Evolutionary conservation across 2,329 filamentous ascomycete genomes (phyloP).

Genomic region (Penicillium sp.): DNA sequence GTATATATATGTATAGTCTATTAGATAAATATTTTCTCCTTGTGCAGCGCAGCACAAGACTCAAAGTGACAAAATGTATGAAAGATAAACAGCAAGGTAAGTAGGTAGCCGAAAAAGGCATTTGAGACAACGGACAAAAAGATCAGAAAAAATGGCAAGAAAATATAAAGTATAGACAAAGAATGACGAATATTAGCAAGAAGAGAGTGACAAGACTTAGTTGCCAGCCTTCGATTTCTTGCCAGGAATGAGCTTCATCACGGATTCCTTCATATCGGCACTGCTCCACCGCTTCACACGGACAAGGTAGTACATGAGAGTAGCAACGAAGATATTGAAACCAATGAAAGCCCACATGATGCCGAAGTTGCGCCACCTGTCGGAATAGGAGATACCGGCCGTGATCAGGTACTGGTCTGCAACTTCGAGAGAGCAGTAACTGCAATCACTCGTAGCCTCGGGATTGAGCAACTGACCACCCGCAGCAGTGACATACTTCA

Average conservation of each 20-base stretch:
- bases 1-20: too few species aligned
- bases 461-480: conserved; percentile 57
- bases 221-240: conserved; percentile 15
- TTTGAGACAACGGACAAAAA: not conserved
- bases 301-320: conserved; percentile 44
- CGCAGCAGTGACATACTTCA: conserved; percentile 46
- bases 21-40: not conserved
- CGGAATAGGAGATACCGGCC: conserved; percentile 51
- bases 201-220: not conserved
- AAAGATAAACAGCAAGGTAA: not conserved
- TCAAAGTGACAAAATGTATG: not conserved
- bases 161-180: not conserved
- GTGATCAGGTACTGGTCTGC: conserved; percentile 41
- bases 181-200: not conserved
- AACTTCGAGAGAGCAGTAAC: conserved; percentile 43
- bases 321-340: conserved; percentile 56
- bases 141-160: not conserved
- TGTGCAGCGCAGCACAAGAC: not conserved
- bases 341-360: conserved; percentile 58
- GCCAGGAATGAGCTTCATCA: conserved; percentile 9
- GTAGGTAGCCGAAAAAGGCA: not conserved
- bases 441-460: conserved; percentile 51
- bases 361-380: conserved; percentile 69
- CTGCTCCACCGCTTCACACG: conserved; percentile 28
- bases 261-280: conserved; percentile 15